Evolutionary conservation across 257 asterid species (phyloP).

Genomic region (Solanum ossicruentum): DNA sequence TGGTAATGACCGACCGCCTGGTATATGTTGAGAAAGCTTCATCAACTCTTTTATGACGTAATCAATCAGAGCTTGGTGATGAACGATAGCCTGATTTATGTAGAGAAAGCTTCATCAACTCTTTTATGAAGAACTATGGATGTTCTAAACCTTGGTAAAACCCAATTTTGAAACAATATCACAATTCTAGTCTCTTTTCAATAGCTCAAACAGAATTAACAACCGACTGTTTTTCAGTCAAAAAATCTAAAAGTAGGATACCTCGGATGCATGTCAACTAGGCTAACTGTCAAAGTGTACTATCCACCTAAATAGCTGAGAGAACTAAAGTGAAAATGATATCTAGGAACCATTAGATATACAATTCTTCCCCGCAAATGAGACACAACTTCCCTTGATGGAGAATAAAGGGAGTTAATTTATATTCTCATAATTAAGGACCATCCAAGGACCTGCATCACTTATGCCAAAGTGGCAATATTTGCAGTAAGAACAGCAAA

Average conservation of each 20-base stretch:
- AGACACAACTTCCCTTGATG: not conserved
- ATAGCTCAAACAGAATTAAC: not conserved
- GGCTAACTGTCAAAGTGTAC: not conserved
- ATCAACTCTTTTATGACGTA: not conserved
- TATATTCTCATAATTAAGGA: not conserved
- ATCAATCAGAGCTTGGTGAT: not conserved
- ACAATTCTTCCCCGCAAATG: not conserved
- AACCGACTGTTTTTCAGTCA: not conserved
- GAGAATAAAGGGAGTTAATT: not conserved
- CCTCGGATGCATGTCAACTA: not conserved
- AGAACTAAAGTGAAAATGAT: not conserved
- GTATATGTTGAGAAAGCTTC: not conserved
- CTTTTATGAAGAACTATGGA: not conserved
- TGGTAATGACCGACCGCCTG: not conserved
- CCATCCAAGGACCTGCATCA: not conserved
- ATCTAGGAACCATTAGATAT: not conserved
- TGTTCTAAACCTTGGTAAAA: not conserved
- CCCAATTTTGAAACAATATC: not conserved
- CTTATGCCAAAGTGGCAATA: not conserved
- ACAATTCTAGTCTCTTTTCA: not conserved
- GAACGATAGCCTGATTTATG: not conserved
- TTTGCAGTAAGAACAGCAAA: not conserved
- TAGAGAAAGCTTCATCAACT: not conserved
- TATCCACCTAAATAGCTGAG: not conserved
- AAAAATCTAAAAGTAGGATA: not conserved